Conservation (phyloP, 108 stramenopile species). For the Cylindrotheca fusiformis region DNA sequence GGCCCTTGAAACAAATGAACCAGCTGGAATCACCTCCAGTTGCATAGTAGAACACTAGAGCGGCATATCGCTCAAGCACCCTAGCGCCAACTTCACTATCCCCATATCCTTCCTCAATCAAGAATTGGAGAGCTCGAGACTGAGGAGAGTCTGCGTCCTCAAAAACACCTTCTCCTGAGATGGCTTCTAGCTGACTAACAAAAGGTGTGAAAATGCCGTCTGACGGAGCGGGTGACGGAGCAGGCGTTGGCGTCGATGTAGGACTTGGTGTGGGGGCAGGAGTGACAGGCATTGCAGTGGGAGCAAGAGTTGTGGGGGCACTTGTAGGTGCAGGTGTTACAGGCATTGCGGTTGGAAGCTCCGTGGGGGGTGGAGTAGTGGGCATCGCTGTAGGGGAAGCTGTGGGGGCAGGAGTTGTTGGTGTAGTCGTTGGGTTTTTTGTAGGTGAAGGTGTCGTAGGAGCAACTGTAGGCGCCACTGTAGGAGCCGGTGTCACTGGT, state of each 20-base stretch:
- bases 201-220: constrained; percentile 10
- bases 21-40: constrained; percentile 23
- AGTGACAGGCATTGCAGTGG: constrained; percentile 9
- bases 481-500: background rate
- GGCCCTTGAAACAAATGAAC: constrained; percentile 18
- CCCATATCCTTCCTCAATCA: constrained; percentile 23
- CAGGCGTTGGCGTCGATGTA: constrained; percentile 3
- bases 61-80: constrained; percentile 27
- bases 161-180: constrained; percentile 36
- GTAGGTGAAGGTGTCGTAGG: constrained; percentile 3
- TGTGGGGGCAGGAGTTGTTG: background rate
- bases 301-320: constrained; percentile 12
- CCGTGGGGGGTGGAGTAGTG: background rate
- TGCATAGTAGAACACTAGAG: constrained; percentile 24
- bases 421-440: constrained; percentile 1
- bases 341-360: background rate
- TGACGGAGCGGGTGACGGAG: constrained; percentile 1
- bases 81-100: constrained; percentile 3
- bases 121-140: constrained; percentile 17
- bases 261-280: background rate
- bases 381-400: background rate
- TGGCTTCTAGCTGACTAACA: constrained; percentile 6
- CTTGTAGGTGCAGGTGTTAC: background rate
- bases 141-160: constrained; percentile 27
- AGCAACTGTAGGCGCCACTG: background rate